These are phyloP conservation scores for Warburgia ugandensis DNA, from an alignment of 164 flowering plant genomes.

Conservation along the genomic window DNA sequence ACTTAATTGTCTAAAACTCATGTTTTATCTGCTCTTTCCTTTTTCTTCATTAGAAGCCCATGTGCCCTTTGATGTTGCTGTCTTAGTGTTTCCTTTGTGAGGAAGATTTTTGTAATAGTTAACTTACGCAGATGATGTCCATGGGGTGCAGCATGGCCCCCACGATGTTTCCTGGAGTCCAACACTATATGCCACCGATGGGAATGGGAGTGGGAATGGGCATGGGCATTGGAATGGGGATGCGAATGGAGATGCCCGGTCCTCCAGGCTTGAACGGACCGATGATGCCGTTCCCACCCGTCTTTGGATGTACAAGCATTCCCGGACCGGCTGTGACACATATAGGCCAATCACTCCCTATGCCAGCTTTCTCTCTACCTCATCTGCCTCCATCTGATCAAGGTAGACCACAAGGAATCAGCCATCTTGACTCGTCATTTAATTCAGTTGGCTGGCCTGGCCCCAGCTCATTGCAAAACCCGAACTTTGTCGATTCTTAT, in stretches of 20 bases:
- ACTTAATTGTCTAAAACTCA: too few relatives aligned
- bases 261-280: conserved; percentile 43
- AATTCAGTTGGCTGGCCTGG: conserved; percentile 26
- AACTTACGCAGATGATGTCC: conserved; percentile 76
- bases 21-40: neutral
- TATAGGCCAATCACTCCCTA: conserved; percentile 48
- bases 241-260: conserved; percentile 47
- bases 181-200: conserved; percentile 69
- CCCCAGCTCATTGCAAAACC: conserved; percentile 27
- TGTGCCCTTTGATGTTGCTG: too few relatives aligned
- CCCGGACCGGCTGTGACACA: conserved; percentile 44
- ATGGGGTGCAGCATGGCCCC: conserved; percentile 90
- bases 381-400: conserved; percentile 36
- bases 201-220: conserved; percentile 62
- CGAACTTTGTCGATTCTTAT: conserved; percentile 48
- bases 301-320: conserved; percentile 39
- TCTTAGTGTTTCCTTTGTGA: neutral
- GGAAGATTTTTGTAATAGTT: neutral
- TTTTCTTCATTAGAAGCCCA: neutral
- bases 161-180: conserved; percentile 79
- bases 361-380: conserved; percentile 50
- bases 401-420: conserved; percentile 33
- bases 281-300: conserved; percentile 54
- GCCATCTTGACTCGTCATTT: conserved; percentile 29
- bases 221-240: conserved; percentile 44